phyloP scores from a whole-genome alignment of 2,329 filamentous ascomycete genomes.

The Colletotrichum higginsianum region DNA sequence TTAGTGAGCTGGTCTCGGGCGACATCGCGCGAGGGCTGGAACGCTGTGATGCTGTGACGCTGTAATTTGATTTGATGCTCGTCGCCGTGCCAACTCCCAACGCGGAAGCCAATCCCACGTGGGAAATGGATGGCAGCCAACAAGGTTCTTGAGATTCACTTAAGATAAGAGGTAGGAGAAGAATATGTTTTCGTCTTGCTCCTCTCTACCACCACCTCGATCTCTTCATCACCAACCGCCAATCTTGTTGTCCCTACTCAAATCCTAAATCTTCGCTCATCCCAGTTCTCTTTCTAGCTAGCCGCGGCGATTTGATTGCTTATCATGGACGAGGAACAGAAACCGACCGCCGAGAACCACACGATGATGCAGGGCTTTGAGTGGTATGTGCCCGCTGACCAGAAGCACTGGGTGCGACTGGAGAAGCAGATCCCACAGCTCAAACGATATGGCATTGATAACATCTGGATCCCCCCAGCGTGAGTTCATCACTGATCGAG shows the following conservation, averaged over 20 bases:
- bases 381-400: conserved; percentile 78
- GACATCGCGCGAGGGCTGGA: conserved; percentile 18
- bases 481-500: conserved; percentile 29
- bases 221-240: not conserved
- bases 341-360: conserved; percentile 59
- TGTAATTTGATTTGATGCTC: conserved; percentile 27
- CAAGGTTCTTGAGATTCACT: conserved; percentile 18
- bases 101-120: not conserved
- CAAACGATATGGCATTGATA: conserved; percentile 73
- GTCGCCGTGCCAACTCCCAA: conserved; percentile 29
- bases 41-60: not conserved
- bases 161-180: not conserved
- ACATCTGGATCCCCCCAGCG: conserved; percentile 79
- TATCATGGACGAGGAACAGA: conserved; percentile 38
- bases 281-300: not conserved
- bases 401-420: conserved; percentile 75
- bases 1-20: not conserved
- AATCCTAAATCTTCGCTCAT: not conserved
- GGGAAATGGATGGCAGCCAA: not conserved
- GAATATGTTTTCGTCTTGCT: not conserved
- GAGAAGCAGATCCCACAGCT: conserved; percentile 68
- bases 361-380: conserved; percentile 81
- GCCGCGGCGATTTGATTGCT: conserved; percentile 7
- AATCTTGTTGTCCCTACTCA: not conserved
- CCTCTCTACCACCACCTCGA: not conserved